Base-by-base conservation (phyloP, 1,284 basidiomycete species). In the Cerioporus squamosus region DNA sequence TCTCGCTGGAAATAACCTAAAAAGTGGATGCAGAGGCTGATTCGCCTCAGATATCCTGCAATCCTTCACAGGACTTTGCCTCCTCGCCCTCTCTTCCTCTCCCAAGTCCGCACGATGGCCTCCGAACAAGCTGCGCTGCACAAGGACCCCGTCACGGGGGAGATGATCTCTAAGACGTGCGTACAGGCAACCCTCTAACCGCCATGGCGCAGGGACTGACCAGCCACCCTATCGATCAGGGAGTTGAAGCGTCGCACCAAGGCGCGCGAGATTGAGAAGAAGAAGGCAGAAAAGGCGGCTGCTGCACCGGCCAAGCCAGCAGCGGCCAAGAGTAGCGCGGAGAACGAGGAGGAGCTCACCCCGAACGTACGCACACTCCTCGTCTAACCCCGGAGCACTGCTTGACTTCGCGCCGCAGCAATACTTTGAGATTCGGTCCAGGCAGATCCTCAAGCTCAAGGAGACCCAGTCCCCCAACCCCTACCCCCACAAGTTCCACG, bases 401-500 rank as follows among this genome's bases (percentile, higher is more conserved):
- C 15, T 48, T 60, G 24, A 55, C 12, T n/a, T 36, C 18, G 8
- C n/a, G 48, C 50, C 33, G 20, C 65, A 97, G 94, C 94, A 97
- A 91, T 99, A 98, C 83, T 97, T 93, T 75, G 95, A 98, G 75
- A 81, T 95, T 65, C 89, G 97, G 67, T 92, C 89, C 49, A 87
- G 95, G 57, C 88, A 93, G 69, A 95, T 99, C 69, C 86, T 89
- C 67, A 87, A 88, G 68, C 84, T 99, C 60, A 90, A 95, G 74
- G 84, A 91, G 73, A 91, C 93, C 47, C 89, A 91, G 74, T 77
- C 85, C 33, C 95, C 94, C 5, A 94, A 97, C 73, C 97, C 97
- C 3, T 99, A 99, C 81, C 97, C 97, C 20, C 97, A 99, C 88
- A 99, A 99, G 85, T 99, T 99, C 81, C 77, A 97, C 69, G 95